A percentile compares a stretch with the other conserved stretches of the same genome.
phyloP scores from a whole-genome alignment of 305 asterid species.

The Solanum hybrid region DNA sequence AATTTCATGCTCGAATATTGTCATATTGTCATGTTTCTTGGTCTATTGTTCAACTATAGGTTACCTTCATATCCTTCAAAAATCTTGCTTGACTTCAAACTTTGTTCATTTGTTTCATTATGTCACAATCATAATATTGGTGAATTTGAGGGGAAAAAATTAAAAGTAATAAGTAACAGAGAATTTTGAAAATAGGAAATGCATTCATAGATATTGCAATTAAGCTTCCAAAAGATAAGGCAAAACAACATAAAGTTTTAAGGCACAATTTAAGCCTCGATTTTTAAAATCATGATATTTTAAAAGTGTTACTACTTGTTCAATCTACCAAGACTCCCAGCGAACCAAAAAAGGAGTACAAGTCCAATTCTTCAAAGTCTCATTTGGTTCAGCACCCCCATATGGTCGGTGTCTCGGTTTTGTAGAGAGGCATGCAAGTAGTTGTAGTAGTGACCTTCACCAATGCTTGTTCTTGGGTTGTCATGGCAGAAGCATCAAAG shows the following conservation, averaged over 20 bases:
- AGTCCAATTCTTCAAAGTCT: not conserved
- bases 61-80: not conserved
- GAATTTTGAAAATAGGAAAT: not conserved
- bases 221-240: not conserved
- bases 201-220: not conserved
- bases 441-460: not conserved
- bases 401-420: not conserved
- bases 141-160: not conserved
- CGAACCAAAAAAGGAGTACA: not conserved
- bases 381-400: not conserved
- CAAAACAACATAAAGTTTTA: not conserved
- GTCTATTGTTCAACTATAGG: not conserved
- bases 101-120: not conserved
- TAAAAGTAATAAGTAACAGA: not conserved
- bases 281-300: not conserved
- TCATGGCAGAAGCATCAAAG: not conserved
- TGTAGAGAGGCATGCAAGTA: not conserved
- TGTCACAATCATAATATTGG: not conserved
- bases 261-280: not conserved
- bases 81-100: not conserved
- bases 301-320: not conserved
- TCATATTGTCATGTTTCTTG: not conserved
- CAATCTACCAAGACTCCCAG: not conserved
- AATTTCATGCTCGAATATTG: not conserved
- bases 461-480: not conserved